Evolutionary conservation across 805 yeast species (phyloP).

Genomic region (Torulaspora quercuum): DNA sequence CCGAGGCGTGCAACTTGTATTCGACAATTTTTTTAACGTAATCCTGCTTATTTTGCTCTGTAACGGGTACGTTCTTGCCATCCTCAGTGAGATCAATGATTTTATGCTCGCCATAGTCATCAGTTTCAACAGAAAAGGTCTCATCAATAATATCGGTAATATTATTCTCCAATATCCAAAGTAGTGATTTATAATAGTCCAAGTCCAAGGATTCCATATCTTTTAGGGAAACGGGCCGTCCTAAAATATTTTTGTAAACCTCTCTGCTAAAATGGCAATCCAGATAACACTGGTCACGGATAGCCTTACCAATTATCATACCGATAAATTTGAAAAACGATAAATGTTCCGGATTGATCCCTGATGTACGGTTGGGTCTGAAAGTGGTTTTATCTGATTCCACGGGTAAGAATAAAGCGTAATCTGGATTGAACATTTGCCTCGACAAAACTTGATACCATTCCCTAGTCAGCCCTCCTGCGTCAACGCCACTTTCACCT

Average conservation of each 20-base stretch:
- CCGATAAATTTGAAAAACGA: constrained; percentile 95
- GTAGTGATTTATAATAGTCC: constrained; percentile 84
- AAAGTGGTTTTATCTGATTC: constrained; percentile 89
- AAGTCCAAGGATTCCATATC: constrained; percentile 93
- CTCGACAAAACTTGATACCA: constrained; percentile 94
- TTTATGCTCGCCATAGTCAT: constrained; percentile 88
- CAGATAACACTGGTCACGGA: constrained; percentile 75
- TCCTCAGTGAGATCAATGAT: constrained; percentile 74
- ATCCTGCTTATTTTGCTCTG: constrained; percentile 86
- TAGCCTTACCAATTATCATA: constrained; percentile 89
- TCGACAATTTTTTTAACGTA: constrained; percentile 85
- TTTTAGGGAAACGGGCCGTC: constrained; percentile 74
- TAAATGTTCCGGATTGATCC: constrained; percentile 88
- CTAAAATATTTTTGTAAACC: constrained; percentile 82
- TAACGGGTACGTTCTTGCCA: constrained; percentile 81
- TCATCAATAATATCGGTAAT: constrained; percentile 94
- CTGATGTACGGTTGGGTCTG: constrained; percentile 91
- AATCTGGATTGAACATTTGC: constrained; percentile 94
- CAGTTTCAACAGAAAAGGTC: constrained; percentile 88
- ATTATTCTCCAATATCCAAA: constrained; percentile 96
- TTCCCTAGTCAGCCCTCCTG: constrained; percentile 96
- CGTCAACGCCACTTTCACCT: constrained; percentile 96
- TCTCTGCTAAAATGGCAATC: constrained; percentile 96
- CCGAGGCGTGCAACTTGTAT: constrained; percentile 77
- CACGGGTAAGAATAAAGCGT: constrained; percentile 87